phyloP scores from a whole-genome alignment of 2,329 filamentous ascomycete genomes.

The Neurospora sp. region DNA sequence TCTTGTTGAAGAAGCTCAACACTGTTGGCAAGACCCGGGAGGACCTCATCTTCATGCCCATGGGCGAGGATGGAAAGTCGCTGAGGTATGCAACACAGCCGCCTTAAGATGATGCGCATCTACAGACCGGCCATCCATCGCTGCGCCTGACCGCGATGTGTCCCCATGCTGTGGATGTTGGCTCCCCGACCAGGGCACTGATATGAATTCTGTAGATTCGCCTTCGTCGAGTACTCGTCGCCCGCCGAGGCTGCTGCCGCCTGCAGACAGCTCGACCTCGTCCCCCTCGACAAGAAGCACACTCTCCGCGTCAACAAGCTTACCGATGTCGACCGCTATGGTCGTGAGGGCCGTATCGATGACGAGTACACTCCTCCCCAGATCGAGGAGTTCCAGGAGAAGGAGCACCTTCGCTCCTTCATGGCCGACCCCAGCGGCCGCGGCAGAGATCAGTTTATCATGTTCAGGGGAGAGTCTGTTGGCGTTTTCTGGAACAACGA shows the following conservation, averaged over 20 bases:
- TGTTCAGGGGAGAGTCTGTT: conserved; percentile 86
- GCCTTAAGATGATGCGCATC: background rate
- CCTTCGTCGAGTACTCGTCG: conserved; percentile 93
- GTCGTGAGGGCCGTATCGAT: conserved; percentile 83
- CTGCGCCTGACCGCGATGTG: background rate
- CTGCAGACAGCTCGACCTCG: conserved; percentile 76
- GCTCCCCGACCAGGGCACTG: conserved; percentile 3
- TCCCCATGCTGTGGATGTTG: background rate
- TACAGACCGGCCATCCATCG: background rate
- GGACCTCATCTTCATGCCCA: conserved; percentile 86
- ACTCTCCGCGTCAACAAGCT: conserved; percentile 94
- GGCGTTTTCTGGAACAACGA: conserved; percentile 99
- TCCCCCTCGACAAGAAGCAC: conserved; percentile 93
- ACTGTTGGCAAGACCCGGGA: conserved; percentile 75
- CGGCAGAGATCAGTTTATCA: conserved; percentile 88
- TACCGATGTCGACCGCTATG: conserved; percentile 94
- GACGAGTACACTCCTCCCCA: conserved; percentile 79
- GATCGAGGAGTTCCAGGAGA: conserved; percentile 77
- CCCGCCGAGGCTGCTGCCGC: conserved; percentile 82
- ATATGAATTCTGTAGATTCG: conserved; percentile 53
- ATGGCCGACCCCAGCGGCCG: conserved; percentile 69
- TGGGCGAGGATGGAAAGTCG: conserved; percentile 78
- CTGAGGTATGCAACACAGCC: conserved; percentile 53
- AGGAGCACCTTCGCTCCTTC: conserved; percentile 92
- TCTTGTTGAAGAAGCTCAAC: conserved; percentile 87